Base-by-base conservation (phyloP, 306 rosid species). In the Erythrophleum fordii region DNA sequence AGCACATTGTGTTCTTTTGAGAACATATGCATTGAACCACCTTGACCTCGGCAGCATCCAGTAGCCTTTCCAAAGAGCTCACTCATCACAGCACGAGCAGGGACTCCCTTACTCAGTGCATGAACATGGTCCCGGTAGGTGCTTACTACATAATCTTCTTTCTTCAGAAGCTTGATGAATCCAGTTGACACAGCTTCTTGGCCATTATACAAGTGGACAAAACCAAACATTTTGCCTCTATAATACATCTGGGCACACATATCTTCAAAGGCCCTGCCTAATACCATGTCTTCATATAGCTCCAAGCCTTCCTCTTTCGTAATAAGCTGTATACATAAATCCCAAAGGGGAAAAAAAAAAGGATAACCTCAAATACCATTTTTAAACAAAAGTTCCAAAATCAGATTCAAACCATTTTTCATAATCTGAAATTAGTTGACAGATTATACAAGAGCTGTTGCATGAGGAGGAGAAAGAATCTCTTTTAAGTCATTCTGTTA, bases 231-330 rank as follows among this genome's bases (percentile, higher is more conserved):
- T 81, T 93, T 93, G 31, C 98, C 98, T 75, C 98, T 80, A 77
- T 93, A 93, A 81, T 93, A 93, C 98, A 93, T 93, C 91, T 93
- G 97, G 53, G 98, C 98, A 82, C 98, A 93, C 98, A 90, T 93
- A 80, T 92, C 98, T 81, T 94, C 98, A 77, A 94, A 94, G 75
- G 82, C 23, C 83, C 98, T 89, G 41, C 98, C 98, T 75, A 92
- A 88, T 25, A 89, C 11, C 98, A 94, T 89, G 88, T 94, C 98
- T 83, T 94, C 98, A 49, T 88, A 94, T 25, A 94, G 78, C 85
- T 53, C 91, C 92, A 94, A 86, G 13, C 96, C 94, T 80, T 92
- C 98, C 81, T 90, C 93, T 77, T 83, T 94, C 0, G 98, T 89
- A 42, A 94, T 91, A 82, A 94, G 91, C 98, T 92, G 86, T 49